Base-by-base conservation (phyloP, 2,329 filamentous ascomycete genomes). In the Anthostomella pinea region DNA sequence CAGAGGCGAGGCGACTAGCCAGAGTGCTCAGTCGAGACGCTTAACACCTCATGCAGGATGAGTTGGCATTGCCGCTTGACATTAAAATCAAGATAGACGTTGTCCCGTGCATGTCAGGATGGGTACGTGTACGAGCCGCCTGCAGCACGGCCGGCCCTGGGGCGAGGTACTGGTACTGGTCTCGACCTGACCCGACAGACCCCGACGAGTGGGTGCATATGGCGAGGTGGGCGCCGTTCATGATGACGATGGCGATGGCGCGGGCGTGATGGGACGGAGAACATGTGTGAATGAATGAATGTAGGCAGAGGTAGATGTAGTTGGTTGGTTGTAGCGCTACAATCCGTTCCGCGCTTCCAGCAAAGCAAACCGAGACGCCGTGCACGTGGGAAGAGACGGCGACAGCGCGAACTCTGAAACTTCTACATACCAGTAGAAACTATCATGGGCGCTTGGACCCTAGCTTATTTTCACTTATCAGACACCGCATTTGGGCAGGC, bases 31-130 rank as follows among this genome's bases (percentile, higher is more conserved):
- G n/a, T 58, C 60, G 57, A 62, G 64, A 64, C 54, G 60, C 63
- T 63, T 58, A 64, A 64, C 63, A 65, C 57, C 69, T 73, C 72
- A 85, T 82, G 82, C 80, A 84, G 64, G 81, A 84, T 85, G 82
- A 81, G 81, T 77, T 85, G 82, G 79, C 81, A 85, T 64, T 78
- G 73, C 75, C 64, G 67, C 68, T 75, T 69, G 68, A 73, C 68
- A 71, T 73, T 74, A 70, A n/a, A 69, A 70, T 63, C 65, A 65
- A 57, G 64, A 67, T 70, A 70, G 68, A 63, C 60, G 59, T 65
- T 55, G 54, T 46, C 47, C 45, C 52, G 48, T 54, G 48, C 45
- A 51, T 51, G 48, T 48, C 45, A 50, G 48, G 54, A 47, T 49
- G 52, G 52, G 54, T 58, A 57, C 46, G 48, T 48, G 54, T 58